phyloP scores from a whole-genome alignment of 2,329 filamentous ascomycete species.

The Falciphora oryzae region DNA sequence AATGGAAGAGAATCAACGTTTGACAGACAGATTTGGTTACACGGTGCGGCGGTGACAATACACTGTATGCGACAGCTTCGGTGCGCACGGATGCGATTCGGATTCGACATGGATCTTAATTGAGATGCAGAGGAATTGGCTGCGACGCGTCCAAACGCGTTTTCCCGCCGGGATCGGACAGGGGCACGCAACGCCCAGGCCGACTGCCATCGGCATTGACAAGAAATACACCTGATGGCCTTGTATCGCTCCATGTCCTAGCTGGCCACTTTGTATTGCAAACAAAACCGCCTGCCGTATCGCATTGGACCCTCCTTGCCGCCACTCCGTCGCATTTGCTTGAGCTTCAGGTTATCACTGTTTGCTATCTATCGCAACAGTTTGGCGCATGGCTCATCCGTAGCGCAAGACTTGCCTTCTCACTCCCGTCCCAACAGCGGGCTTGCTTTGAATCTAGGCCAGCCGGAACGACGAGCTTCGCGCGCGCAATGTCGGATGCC shows the following conservation, averaged over 20 bases:
- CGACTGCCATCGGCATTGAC: not conserved
- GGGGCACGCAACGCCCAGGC: not conserved
- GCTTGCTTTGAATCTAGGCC: not conserved
- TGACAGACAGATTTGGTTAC: not conserved
- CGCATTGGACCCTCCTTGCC: not conserved
- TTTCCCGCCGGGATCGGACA: not conserved
- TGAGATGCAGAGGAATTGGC: not conserved
- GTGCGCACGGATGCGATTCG: not conserved
- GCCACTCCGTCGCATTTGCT: not conserved
- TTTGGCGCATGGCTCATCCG: not conserved
- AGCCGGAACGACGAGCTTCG: not conserved
- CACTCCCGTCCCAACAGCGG: too few species aligned
- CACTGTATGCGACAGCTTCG: not conserved
- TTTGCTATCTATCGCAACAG: not conserved
- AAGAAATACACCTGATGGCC: not conserved
- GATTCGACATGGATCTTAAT: conserved; percentile 4
- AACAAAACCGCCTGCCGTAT: not conserved
- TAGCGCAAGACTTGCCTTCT: not conserved
- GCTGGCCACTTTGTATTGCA: not conserved
- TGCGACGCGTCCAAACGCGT: not conserved
- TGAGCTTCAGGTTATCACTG: not conserved
- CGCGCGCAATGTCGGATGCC: not conserved
- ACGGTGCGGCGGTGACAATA: not conserved
- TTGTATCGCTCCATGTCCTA: not conserved
- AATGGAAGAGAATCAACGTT: too few species aligned